Evolutionary conservation across 306 rosid species (phyloP).

Genomic region (Dalbergia oliveri): DNA sequence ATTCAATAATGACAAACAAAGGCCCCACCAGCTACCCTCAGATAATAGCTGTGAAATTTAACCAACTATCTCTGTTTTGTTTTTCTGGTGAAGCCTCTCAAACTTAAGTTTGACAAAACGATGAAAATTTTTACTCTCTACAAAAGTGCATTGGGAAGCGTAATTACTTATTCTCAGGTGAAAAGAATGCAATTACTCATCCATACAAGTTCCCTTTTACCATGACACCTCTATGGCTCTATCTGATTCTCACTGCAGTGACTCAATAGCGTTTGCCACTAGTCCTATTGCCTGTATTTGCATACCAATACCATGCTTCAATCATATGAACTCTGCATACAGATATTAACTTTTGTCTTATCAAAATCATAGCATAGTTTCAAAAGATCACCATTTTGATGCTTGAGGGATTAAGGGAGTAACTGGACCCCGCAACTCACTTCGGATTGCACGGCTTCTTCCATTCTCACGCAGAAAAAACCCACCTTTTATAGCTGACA

Average conservation of each 20-base stretch:
- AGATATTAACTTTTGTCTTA: background rate
- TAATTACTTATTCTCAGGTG: background rate
- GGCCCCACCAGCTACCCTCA: background rate
- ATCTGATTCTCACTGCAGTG: constrained; percentile 22
- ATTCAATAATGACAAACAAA: background rate
- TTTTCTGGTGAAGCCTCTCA: too few species aligned
- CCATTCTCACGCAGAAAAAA: constrained; percentile 52
- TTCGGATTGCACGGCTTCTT: constrained; percentile 52
- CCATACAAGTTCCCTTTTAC: background rate
- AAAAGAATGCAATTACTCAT: background rate
- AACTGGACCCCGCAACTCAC: constrained; percentile 54
- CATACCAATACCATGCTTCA: constrained; percentile 1
- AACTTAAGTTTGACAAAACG: too few species aligned
- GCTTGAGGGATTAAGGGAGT: constrained; percentile 31
- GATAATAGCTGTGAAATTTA: constrained; percentile 22
- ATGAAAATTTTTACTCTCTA: too few species aligned
- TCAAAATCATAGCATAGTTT: constrained; percentile 14
- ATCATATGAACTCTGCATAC: background rate
- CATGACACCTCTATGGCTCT: constrained; percentile 3
- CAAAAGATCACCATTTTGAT: constrained; percentile 60
- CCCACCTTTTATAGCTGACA: constrained; percentile 56
- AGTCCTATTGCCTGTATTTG: constrained; percentile 8
- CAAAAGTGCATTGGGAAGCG: too few species aligned
- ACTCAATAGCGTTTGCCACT: constrained; percentile 9
- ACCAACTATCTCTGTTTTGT: background rate